phyloP scores from a whole-genome alignment of 202 grass and related monocot genomes.

The Brachypodium distachyon region DNA sequence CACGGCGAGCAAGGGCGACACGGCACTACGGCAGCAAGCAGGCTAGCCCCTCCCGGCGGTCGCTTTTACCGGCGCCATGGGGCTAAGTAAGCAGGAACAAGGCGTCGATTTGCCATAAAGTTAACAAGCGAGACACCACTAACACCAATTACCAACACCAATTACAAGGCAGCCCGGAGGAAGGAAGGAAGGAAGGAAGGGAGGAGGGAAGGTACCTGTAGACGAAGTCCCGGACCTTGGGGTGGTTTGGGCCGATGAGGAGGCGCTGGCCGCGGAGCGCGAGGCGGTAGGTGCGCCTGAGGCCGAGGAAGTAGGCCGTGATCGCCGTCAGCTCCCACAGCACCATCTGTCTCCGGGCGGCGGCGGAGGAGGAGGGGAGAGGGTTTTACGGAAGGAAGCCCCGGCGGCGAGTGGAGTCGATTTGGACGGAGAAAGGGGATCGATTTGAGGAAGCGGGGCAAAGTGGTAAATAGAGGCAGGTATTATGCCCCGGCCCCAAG shows the following conservation, averaged over 20 bases:
- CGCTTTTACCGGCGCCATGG: too few species aligned
- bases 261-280: conserved; percentile 81
- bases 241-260: conserved; percentile 60
- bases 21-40: not conserved
- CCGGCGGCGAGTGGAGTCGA: not conserved
- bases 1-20: not conserved
- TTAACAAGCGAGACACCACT: too few species aligned
- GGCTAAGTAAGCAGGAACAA: too few species aligned
- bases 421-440: not conserved
- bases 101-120: too few species aligned
- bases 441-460: not conserved
- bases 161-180: too few species aligned
- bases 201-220: conserved; percentile 13
- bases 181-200: not conserved
- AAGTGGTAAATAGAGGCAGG: not conserved
- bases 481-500: too few species aligned
- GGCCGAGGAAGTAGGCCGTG: conserved; percentile 92
- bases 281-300: conserved; percentile 70
- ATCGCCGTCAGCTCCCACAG: conserved; percentile 92
- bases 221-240: conserved; percentile 64
- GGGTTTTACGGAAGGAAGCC: not conserved
- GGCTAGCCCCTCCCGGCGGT: too few species aligned
- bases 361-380: not conserved
- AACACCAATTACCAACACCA: too few species aligned
- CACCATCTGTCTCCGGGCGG: conserved; percentile 45